phyloP scores from a whole-genome alignment of 192 early-diverging fungal species.

The Podila minutissima region DNA sequence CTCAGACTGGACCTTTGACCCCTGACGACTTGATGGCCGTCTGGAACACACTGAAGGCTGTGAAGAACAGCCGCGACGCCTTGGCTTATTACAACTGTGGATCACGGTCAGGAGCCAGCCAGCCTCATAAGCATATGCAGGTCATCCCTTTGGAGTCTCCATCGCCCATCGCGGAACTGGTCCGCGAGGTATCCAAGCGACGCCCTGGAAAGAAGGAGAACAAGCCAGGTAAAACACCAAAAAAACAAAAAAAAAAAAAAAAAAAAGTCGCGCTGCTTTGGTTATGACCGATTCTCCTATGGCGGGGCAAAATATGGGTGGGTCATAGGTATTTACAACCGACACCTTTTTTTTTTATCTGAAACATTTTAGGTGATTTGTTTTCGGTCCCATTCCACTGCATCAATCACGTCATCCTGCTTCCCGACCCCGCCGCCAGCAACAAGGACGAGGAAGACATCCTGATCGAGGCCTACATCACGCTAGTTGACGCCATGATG shows the following conservation, averaged over 20 bases:
- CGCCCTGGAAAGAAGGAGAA: slow-evolving; percentile 51
- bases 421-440: slow-evolving; percentile 19
- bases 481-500: slow-evolving; percentile 60
- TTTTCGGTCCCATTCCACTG: slow-evolving; percentile 57
- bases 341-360: neutral
- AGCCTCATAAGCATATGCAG: slow-evolving; percentile 70
- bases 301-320: neutral
- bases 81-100: slow-evolving; percentile 71
- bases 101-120: slow-evolving; percentile 61
- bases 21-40: slow-evolving; percentile 56
- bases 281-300: neutral
- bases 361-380: slow-evolving; percentile 49
- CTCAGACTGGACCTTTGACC: slow-evolving; percentile 58
- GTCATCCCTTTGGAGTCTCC: slow-evolving; percentile 54
- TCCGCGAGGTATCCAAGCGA: slow-evolving; percentile 43
- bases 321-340: neutral
- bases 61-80: slow-evolving; percentile 23
- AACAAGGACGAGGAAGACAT: slow-evolving; percentile 53
- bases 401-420: slow-evolving; percentile 54
- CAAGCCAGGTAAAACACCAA: slow-evolving; percentile 14
- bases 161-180: slow-evolving; percentile 55
- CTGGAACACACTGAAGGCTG: slow-evolving; percentile 46
- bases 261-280: no score
- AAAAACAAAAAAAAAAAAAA: no score
- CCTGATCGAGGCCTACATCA: slow-evolving; percentile 56